Evolutionary conservation across 164 flowering plant species (phyloP).

Genomic region (Annona cherimola): DNA sequence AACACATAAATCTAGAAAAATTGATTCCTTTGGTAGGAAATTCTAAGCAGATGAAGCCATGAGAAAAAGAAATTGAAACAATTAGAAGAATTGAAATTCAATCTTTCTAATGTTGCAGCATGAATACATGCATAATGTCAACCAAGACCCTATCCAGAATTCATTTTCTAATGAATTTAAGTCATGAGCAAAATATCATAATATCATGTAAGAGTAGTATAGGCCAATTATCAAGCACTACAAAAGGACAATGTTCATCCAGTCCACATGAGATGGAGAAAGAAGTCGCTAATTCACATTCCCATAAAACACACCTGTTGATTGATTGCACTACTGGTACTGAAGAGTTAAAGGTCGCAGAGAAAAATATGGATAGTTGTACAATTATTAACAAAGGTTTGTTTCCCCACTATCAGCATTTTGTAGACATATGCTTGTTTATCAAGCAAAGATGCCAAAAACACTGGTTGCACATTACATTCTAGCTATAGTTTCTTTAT

Average conservation of each 20-base stretch:
- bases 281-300: constrained; percentile 15
- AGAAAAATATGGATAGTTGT: constrained; percentile 9
- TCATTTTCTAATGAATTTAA: too few relatives aligned
- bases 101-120: too few relatives aligned
- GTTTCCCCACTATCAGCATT: neutral
- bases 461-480: neutral
- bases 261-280: constrained; percentile 21
- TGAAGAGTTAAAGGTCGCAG: constrained; percentile 18
- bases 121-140: too few relatives aligned
- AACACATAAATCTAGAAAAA: too few relatives aligned
- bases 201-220: neutral
- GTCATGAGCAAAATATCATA: too few relatives aligned
- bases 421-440: neutral
- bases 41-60: too few relatives aligned
- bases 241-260: constrained; percentile 27
- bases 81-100: too few relatives aligned
- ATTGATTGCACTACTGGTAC: constrained; percentile 15
- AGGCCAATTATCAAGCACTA: neutral
- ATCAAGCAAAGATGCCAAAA: neutral
- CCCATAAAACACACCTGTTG: constrained; percentile 23
- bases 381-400: constrained; percentile 40
- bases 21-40: too few relatives aligned
- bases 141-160: too few relatives aligned
- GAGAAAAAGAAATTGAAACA: too few relatives aligned
- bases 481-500: neutral